Evolutionary conservation across 768 basidiomycete species (phyloP), one percentile per base, ranked within the genome.

Genomic region (Clathrus columnatus): DNA sequence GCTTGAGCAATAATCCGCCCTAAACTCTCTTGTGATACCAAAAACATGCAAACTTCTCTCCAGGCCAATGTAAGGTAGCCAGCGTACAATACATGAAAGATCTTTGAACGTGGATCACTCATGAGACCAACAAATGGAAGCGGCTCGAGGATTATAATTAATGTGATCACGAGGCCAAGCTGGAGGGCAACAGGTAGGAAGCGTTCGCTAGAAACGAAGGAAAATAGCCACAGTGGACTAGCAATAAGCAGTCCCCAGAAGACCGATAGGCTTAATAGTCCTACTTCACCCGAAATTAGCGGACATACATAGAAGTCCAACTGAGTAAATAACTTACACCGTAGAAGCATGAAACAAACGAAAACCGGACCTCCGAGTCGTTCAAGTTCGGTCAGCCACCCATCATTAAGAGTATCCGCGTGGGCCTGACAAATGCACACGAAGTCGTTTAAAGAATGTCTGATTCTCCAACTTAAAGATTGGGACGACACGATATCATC

Each of bases 201-300:
- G 10, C 30, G 45, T 30, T 55, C 54, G 46, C 20, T 48, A 30
- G 54, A 55, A 18, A 55, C 45, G 26, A 55, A 20, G 21, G 54
- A 55, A 18, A 55, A 28, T 23, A 20, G 29, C 54, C 54, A 55
- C 27, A 55, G 26, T 30, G 54, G 54, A 36, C 54, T 48, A 10
- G 48, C 29, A 26, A 55, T 26, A 20, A 55, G 44, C 20, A 55
- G 48, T 14, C 54, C 54, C 54, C 54, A 55, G 45, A 55, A 55
- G 30, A 55, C 20, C 17, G 45, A 24, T 11, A 55, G 44, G 36
- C 54, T 55, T 17, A 55, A 26, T 30, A 55, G 26, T 24, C 54
- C 54, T 11, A 55, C 54, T 55, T 24, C 4, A 27, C 8, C 8
- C 6, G 18, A 42, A 29, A 44, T 46, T 29, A 55, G 26, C 7